Evolutionary conservation across 352 stramenopile genomes (phyloP), one percentile per base, ranked within the genome.

Genomic region (Pythium scleroteichum): DNA sequence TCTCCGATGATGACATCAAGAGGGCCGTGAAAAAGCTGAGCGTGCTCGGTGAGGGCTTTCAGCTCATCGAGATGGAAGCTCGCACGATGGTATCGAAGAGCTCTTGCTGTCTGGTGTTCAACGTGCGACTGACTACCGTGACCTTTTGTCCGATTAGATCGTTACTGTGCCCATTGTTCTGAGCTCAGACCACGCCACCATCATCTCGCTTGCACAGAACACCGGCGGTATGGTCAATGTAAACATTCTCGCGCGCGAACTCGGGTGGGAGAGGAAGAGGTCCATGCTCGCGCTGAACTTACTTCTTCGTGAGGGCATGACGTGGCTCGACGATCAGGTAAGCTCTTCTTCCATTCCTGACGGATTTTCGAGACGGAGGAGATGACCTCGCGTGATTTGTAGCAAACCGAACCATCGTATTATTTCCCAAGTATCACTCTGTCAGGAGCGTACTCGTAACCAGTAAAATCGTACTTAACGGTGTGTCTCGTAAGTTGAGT

Each of bases 131-230:
- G 1, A 20, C 38, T 41, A 35, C 14, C 10, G 46, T 39, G n/a
- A 5, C 10, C 16, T 50, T 35, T 4, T 64, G 40, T 56, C 26
- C 41, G 13, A 49, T 16, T 27, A 95, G 86, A 86, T 99, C 75
- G 79, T 99, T 22, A 98, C 88, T 4, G 94, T 99, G 7, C 97
- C 97, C 0, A 89, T 97, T 12, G 96, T 98, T 60, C 71, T 99
- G 50, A 97, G 94, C 67, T 78, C 90, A 45, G 97, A 99, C 76
- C 91, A 98, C 64, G 93, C 97, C 53, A 86, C 88, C 42, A 93
- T 99, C 33, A 79, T 99, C 69, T 78, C 78, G 39, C 58, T 98
- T 12, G 91, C 90, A 22, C 85, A 97, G 67, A 88, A 88, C 61
- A 89, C 82, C 22, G 76, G 78, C 32, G 94, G 95, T 2, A 93